Conservation (phyloP, 257 asterid species). For the Solanum gandarillasii region DNA sequence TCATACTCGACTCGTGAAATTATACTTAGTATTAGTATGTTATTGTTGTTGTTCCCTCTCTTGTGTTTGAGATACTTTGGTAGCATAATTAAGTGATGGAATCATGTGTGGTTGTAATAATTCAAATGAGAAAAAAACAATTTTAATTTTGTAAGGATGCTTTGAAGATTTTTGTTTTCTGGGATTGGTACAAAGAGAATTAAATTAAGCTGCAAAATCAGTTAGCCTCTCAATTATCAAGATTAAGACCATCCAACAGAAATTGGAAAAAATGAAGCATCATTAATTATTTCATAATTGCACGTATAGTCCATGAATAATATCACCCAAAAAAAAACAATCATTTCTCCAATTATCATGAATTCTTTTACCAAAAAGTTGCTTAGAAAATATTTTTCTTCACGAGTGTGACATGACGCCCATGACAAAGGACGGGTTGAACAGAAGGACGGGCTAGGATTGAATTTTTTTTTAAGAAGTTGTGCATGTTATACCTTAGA, state of each 20-base stretch:
- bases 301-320: neutral
- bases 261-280: neutral
- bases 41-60: neutral
- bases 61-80: slow-evolving; percentile 3
- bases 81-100: slow-evolving; percentile 9
- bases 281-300: neutral
- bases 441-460: neutral
- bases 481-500: neutral
- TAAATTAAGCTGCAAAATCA: slow-evolving; percentile 17
- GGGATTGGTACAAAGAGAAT: slow-evolving; percentile 11
- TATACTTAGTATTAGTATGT: neutral
- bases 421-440: neutral
- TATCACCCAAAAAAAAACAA: neutral
- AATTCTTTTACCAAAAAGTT: neutral
- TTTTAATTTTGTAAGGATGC: slow-evolving; percentile 16
- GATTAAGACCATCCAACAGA: neutral
- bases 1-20: neutral
- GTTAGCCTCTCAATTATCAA: slow-evolving; percentile 21
- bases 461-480: neutral
- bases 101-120: slow-evolving; percentile 22
- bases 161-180: slow-evolving; percentile 12
- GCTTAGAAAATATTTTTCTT: neutral
- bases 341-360: neutral
- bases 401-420: neutral
- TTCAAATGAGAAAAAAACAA: slow-evolving; percentile 10